Percentiles rank a stretch among this genome's conserved stretches.
Conservation (phyloP, 352 stramenopile genomes). For the Sclerospora graminicola region DNA sequence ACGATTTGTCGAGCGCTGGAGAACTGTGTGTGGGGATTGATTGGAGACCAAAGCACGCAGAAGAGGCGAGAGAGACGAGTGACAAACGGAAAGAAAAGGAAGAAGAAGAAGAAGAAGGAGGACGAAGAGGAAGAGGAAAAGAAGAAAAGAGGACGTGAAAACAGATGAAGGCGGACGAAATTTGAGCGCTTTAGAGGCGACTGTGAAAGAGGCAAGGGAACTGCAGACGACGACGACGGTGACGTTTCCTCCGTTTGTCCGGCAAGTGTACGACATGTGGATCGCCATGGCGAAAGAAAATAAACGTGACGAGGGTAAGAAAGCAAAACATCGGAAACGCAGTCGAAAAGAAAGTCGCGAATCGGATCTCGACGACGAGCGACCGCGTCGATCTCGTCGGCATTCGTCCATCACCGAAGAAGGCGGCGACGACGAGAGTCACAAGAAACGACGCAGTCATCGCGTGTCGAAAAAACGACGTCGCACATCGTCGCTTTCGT, state of each 20-base stretch:
- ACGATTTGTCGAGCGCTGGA: no score
- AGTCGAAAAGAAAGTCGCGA: slow-evolving; percentile 20
- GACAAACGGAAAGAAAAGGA: no score
- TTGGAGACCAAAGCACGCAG: no score
- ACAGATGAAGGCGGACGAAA: no score
- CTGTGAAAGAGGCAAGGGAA: slow-evolving; percentile 17
- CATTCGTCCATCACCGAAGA: slow-evolving; percentile 15
- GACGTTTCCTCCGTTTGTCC: slow-evolving; percentile 26
- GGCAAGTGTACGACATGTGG: slow-evolving; percentile 36
- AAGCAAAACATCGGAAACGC: slow-evolving; percentile 9
- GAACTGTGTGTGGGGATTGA: no score
- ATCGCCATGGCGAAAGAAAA: slow-evolving; percentile 27
- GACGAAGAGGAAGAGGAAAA: no score
- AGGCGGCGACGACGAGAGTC: slow-evolving; percentile 18
- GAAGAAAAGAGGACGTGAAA: no score
- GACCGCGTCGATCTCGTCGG: slow-evolving; percentile 22
- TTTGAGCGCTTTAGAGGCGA: no score
- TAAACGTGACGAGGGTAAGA: slow-evolving; percentile 19
- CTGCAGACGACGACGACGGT: slow-evolving; percentile 8
- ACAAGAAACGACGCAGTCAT: slow-evolving; percentile 17
- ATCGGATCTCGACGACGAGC: slow-evolving; percentile 5
- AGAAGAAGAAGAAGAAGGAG: no score
- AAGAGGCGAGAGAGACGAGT: no score
- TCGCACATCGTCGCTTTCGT: slow-evolving; percentile 21
- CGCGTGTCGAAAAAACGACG: slow-evolving; percentile 18